Evolutionary conservation across 1,139 yeast species (phyloP), one percentile per base, ranked within the genome.

Genomic region (Lodderomyces parapsilosis): DNA sequence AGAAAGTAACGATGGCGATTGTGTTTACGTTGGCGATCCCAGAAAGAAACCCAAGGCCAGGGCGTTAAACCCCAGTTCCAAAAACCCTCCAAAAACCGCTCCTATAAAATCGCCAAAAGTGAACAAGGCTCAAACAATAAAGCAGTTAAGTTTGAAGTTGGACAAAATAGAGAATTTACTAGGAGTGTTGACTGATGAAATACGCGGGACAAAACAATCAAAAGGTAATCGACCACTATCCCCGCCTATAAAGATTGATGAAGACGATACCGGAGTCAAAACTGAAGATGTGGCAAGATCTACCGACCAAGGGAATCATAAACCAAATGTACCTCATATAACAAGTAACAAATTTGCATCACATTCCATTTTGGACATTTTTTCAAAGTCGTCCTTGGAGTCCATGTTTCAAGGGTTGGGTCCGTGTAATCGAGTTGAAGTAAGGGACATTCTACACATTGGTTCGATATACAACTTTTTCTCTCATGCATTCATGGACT

Each of bases 311-410:
- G n/a, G n/a, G n/a, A n/a, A n/a, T n/a, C n/a, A n/a, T n/a, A n/a
- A n/a, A n/a, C n/a, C n/a, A n/a, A n/a, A n/a, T n/a, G n/a, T n/a
- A n/a, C n/a, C n/a, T n/a, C n/a, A n/a, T n/a, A n/a, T n/a, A n/a
- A n/a, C n/a, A 15, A 19, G 13, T 14, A 44, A 42, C 32, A 23
- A 56, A 41, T 61, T 65, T 39, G 74, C 73, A 8, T 52, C 66
- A 25, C 75, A 70, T 46, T 65, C 73, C 17, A 56, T 66, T 32
- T 46, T 66, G 43, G 56, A 66, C 15, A 62, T 70, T 5, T 62
- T 67, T 42, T 64, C 73, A 7, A 55, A 58, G 17, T 61, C 62
- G 41, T 65, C 71, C 5, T 45, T 68, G 45, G 56, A 52, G 20
- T 63, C 65, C 62, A 60, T 68, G 14, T 55, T 52, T 15, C 49